Base-by-base conservation (phyloP, 495 filamentous ascomycete genomes). In the Penicillium cosmopolitanum region DNA sequence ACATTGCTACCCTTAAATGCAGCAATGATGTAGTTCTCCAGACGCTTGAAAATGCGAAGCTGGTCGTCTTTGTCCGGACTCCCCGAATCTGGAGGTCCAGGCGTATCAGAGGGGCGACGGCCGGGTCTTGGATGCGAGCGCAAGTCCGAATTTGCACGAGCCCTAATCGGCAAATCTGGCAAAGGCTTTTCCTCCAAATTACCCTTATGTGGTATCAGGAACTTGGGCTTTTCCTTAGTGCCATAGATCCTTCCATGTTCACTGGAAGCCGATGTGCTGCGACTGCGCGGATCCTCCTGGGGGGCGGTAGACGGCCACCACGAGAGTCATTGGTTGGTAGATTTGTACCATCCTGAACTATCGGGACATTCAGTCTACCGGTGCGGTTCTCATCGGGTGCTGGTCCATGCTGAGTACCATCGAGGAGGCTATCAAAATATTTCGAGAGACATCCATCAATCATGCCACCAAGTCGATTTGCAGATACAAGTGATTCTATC, bases 1-100 rank as follows among this genome's bases (percentile, higher is more conserved):
- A 83, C 87, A 33, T 88, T 82, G 64, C 85, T 86, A 11, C 84
- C 83, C 48, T 82, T 86, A 65, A 96, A 90, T 53, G 84, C 85
- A 18, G 66, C 66, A 25, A 87, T 74, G 33, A 96, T 82, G 66
- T 93, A 91, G 54, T 91, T 88, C 71, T 96, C 92, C 47, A 96
- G 67, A 19, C 76, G 80, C 57, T 82, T 83, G 66, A 97, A 96
- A 12, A 91, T 78, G 19, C 60, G 58, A 23, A 68, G 53, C 10
- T 61, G 65, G 40, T 53, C 53, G 21, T 71, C 70, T n/a, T 53
- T 57, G 19, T 66, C 61, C 46, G 64, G 70, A n/a, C 31, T 47
- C 9, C 61, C 68, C 13, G 50, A 19, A 13, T 67, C 60, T 13
- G 52, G 55, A 28, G 53, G 52, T 51, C 63, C 70, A 8, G 54